Evolutionary conservation across 73 alveolate genomes (phyloP).

Genomic region (Effrenium voratum): DNA sequence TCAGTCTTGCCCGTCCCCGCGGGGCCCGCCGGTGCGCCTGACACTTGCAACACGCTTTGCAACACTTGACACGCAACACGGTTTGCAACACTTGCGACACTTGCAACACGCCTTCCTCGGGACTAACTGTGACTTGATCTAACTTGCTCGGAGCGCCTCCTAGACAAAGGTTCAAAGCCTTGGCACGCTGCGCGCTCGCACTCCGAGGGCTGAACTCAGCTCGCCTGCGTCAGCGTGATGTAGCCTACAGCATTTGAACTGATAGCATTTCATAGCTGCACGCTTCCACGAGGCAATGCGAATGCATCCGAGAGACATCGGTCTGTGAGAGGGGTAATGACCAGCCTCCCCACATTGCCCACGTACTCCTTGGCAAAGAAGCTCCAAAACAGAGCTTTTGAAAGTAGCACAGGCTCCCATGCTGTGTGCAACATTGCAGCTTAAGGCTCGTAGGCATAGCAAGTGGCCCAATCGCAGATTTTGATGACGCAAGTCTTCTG

Average conservation of each 20-base stretch:
- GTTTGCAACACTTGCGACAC: no score
- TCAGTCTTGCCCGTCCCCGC: conserved; percentile 97
- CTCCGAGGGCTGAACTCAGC: not conserved
- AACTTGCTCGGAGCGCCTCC: not conserved
- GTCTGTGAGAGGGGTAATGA: conserved; percentile 99
- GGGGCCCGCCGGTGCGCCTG: conserved; percentile 99
- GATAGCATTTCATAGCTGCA: not conserved
- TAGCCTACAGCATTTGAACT: conserved; percentile 96
- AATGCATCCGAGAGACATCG: conserved; percentile 20
- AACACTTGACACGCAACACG: not conserved
- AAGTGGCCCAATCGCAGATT: conserved; percentile 99
- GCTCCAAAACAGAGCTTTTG: not conserved
- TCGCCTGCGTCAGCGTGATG: conserved; percentile 99
- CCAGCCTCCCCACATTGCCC: conserved; percentile 99
- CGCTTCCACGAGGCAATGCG: not conserved
- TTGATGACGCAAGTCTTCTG: conserved; percentile 98
- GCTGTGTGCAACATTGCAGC: not conserved
- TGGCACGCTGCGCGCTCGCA: not conserved
- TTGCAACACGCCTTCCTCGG: no score
- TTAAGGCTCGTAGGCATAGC: conserved; percentile 36
- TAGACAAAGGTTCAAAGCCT: conserved; percentile 95
- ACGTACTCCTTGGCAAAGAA: conserved; percentile 97
- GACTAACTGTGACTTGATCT: no score
- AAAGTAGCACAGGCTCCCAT: not conserved
- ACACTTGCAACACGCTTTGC: conserved; percentile 95